Evolutionary conservation across 2,329 filamentous ascomycete genomes (phyloP), one percentile per base, ranked within the genome.

Genomic region (Pochonia chlamydosporia): DNA sequence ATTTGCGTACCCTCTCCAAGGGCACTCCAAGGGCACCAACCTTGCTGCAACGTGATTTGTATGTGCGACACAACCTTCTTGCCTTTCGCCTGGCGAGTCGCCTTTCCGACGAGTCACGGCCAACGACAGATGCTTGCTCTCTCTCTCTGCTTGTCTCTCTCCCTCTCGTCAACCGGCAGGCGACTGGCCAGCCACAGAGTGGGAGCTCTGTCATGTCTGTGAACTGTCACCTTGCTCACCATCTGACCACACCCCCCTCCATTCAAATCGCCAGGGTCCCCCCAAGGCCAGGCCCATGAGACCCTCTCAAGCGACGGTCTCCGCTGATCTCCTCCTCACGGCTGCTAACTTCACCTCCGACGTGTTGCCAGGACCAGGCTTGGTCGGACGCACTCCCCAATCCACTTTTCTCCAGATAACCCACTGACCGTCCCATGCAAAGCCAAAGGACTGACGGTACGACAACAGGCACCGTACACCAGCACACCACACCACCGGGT

Each of bases 401-500:
- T 40, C 35, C 45, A 49, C 35, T 35, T 37, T 44, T 51, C 46
- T 46, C 44, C 50, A 49, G 48, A 50, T 46, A 50, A 40, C 43
- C 46, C 43, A 40, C n/a, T 28, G 35, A 20, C 44, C 43, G 43
- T 44, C 43, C 48, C 50, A 42, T 48, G 40, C 39, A 43, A 33
- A 16, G 40, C 6, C 20, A 1, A 11, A 43, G 21, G 33, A 24
- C 20, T 35, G 20, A 47, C 39, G 39, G 40, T 23, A 45, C 43
- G 20, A 30, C 42, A 10, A 42, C 48, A 47, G 35, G 24, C 37
- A n/a, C n/a, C n/a, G n/a, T n/a, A n/a, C 46, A 47, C 46, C 37
- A 40, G 31, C 43, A 49, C 51, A 52, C 48, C 52, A 52, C 52
- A 54, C 49, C 48, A 52, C 30, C 48, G 48, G 50, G 43, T 52